Evolutionary conservation across 805 yeast genomes (phyloP).

Genomic region (Kodamaea neixiangensis): DNA sequence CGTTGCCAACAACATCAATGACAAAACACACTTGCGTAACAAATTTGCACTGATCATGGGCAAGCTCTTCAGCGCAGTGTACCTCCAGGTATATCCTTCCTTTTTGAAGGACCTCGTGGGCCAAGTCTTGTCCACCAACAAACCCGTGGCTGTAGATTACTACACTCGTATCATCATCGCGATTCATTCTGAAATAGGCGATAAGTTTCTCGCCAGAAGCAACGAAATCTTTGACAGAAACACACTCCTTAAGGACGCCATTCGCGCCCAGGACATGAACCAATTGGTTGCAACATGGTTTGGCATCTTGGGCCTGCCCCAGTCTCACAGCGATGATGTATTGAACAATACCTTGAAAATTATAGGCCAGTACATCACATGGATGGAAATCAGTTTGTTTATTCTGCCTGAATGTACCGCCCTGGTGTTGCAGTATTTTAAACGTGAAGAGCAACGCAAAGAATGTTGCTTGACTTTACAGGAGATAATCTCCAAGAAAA

Average conservation of each 20-base stretch:
- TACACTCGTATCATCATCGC: constrained; percentile 71
- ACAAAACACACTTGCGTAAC: constrained; percentile 36
- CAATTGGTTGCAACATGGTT: constrained; percentile 68
- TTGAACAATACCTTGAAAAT: constrained; percentile 59
- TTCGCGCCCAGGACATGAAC: constrained; percentile 75
- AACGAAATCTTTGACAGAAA: constrained; percentile 64
- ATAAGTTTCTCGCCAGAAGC: constrained; percentile 76
- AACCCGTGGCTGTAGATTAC: constrained; percentile 55
- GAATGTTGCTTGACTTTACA: constrained; percentile 58
- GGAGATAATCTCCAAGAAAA: constrained; percentile 74
- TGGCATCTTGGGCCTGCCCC: constrained; percentile 46
- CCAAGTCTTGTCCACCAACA: constrained; percentile 20
- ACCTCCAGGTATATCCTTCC: constrained; percentile 31
- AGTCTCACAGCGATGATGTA: constrained; percentile 42
- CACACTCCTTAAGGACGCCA: constrained; percentile 74
- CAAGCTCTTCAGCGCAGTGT: constrained; percentile 37
- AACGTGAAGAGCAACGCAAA: constrained; percentile 48
- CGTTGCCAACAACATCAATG: constrained; percentile 13
- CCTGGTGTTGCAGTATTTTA: constrained; percentile 57
- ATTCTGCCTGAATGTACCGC: constrained; percentile 44
- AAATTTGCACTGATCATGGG: constrained; percentile 38
- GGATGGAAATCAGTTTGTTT: constrained; percentile 85
- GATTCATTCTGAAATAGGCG: constrained; percentile 92
- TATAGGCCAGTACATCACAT: constrained; percentile 84
- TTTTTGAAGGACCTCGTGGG: constrained; percentile 34